Conservation (phyloP, 2,329 filamentous ascomycete species). For the Coleophoma crateriformis region DNA sequence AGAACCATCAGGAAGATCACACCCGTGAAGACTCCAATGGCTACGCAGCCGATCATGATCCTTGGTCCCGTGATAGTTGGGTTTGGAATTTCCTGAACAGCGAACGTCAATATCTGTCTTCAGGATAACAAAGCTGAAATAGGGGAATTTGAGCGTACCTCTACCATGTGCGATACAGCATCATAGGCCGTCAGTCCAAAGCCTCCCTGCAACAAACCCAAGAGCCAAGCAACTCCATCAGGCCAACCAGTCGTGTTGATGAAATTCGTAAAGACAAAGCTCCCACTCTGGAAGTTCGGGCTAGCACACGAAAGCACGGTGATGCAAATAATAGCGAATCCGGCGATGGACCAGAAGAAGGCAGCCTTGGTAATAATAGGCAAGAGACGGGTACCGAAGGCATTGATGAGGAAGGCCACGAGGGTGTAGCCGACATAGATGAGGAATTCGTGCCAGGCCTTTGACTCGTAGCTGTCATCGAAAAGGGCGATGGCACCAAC, state of each 20-base stretch:
- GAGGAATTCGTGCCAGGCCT: conserved; percentile 49
- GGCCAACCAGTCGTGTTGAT: conserved; percentile 47
- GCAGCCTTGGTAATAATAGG: conserved; percentile 43
- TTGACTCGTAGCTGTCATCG: conserved; percentile 40
- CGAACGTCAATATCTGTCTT: conserved; percentile 27
- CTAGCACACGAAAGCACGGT: conserved; percentile 47
- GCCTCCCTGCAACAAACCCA: conserved; percentile 46
- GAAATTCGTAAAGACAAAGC: conserved; percentile 49
- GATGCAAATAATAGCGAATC: conserved; percentile 45
- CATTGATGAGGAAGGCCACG: conserved; percentile 39
- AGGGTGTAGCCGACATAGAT: conserved; percentile 44
- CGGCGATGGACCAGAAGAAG: conserved; percentile 45
- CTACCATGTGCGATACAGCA: conserved; percentile 25
- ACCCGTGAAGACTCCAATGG: conserved; percentile 41
- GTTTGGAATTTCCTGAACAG: conserved; percentile 46
- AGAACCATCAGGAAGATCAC: conserved; percentile 40
- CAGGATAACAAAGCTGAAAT: not conserved
- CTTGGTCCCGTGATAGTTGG: conserved; percentile 42
- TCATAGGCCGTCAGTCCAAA: conserved; percentile 45
- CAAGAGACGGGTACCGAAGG: conserved; percentile 41
- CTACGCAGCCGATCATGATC: conserved; percentile 41
- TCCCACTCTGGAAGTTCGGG: conserved; percentile 40
- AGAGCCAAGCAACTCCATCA: conserved; percentile 41
- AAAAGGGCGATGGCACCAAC: conserved; percentile 47
- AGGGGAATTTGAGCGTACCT: not conserved